Conservation (phyloP, 2,329 filamentous ascomycete genomes). For the Fusarium xyrophilum region DNA sequence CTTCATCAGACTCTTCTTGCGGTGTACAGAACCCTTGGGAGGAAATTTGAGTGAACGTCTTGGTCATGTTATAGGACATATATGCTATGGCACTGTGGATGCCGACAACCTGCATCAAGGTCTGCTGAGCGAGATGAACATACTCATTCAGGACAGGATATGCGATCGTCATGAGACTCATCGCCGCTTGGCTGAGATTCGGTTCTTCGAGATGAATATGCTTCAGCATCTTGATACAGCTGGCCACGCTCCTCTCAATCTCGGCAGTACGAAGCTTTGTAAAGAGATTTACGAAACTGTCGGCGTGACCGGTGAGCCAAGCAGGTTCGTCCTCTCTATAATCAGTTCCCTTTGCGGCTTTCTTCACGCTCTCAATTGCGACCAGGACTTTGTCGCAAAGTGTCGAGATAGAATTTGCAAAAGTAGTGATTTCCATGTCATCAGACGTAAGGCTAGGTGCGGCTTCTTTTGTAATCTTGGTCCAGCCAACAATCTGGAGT, state of each 20-base stretch:
- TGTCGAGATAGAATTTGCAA: slow-evolving; percentile 66
- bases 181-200: slow-evolving; percentile 41
- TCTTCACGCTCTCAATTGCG: slow-evolving; percentile 75
- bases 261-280: slow-evolving; percentile 65
- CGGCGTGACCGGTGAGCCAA: slow-evolving; percentile 53
- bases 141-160: slow-evolving; percentile 80
- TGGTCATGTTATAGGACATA: slow-evolving; percentile 77
- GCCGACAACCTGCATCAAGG: slow-evolving; percentile 64
- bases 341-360: slow-evolving; percentile 54
- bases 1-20: slow-evolving; percentile 76
- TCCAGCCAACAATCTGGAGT: slow-evolving; percentile 71
- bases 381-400: slow-evolving; percentile 80
- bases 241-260: slow-evolving; percentile 54
- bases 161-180: slow-evolving; percentile 45
- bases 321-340: slow-evolving; percentile 47
- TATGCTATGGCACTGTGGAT: slow-evolving; percentile 76
- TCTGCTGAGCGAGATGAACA: slow-evolving; percentile 63
- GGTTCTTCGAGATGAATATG: slow-evolving; percentile 42
- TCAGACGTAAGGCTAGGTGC: slow-evolving; percentile 7
- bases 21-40: slow-evolving; percentile 92
- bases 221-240: slow-evolving; percentile 49
- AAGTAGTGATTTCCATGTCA: slow-evolving; percentile 46
- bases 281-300: slow-evolving; percentile 60
- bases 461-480: slow-evolving; percentile 46
- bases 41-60: slow-evolving; percentile 79